A percentile compares a stretch with the other conserved stretches of the same genome.
Evolutionary conservation across 2,329 filamentous ascomycete genomes (phyloP).

Genomic region (Xylaria sp.): DNA sequence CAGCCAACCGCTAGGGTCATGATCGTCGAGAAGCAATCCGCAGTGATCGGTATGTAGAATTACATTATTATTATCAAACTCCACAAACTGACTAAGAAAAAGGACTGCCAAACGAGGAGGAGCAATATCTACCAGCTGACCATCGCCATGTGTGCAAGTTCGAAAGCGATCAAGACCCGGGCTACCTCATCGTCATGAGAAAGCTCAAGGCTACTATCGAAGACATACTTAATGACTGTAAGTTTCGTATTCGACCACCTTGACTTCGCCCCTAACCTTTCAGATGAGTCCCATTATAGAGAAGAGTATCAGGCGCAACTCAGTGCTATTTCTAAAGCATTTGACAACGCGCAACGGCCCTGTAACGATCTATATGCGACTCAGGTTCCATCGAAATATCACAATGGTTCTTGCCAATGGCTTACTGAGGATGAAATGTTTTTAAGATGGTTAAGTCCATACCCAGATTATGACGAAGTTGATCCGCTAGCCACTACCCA

Average conservation of each 20-base stretch:
- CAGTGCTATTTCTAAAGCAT: not conserved
- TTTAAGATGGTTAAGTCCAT: not conserved
- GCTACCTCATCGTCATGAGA: conserved; percentile 1
- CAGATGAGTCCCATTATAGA: conserved; percentile 3
- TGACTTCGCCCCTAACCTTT: not conserved
- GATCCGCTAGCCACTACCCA: not conserved
- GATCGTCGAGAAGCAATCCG: conserved; percentile 1
- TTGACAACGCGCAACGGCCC: not conserved
- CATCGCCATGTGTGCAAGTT: conserved; percentile 9
- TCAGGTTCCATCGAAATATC: not conserved
- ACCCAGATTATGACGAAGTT: conserved; percentile 2
- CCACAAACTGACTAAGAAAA: not conserved
- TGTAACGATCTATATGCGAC: conserved; percentile 5
- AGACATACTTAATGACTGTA: not conserved
- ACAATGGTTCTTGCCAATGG: conserved; percentile 11
- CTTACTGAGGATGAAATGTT: not conserved
- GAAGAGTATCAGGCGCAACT: not conserved
- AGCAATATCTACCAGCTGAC: not conserved
- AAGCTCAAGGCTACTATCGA: conserved; percentile 1
- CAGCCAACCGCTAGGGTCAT: not conserved
- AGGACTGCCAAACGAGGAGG: conserved; percentile 2
- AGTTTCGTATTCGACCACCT: not conserved
- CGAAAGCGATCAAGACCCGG: conserved; percentile 3
- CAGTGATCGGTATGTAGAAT: not conserved
- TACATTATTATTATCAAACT: not conserved